Evolutionary conservation across 2,329 filamentous ascomycete genomes (phyloP).

Genomic region (Xylaria sp.): DNA sequence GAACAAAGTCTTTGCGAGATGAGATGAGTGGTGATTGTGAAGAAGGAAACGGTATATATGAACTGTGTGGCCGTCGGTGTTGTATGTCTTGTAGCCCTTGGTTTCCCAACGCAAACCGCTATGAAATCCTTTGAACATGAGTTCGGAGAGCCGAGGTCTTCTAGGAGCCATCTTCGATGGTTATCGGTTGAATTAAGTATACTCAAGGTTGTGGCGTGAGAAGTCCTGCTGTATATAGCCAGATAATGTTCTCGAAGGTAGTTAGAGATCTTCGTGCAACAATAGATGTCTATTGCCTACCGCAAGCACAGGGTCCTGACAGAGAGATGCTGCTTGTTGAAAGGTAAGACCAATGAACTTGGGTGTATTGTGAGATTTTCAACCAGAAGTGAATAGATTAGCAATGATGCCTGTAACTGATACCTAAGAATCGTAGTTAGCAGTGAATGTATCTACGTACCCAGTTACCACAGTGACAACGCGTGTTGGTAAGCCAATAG

Average conservation of each 20-base stretch:
- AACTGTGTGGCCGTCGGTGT: not conserved
- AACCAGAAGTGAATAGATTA: too few species aligned
- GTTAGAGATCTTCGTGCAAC: too few species aligned
- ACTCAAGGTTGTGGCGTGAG: not conserved
- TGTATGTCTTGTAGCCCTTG: conserved; percentile 5
- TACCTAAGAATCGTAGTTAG: too few species aligned
- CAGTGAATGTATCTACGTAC: not conserved
- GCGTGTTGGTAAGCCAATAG: not conserved
- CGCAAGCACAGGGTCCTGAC: too few species aligned
- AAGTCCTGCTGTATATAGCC: too few species aligned
- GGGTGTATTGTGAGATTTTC: too few species aligned
- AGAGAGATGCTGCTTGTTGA: too few species aligned
- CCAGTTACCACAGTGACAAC: not conserved
- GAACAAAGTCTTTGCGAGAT: conserved; percentile 22
- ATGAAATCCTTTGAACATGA: conserved; percentile 10
- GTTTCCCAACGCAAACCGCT: conserved; percentile 26
- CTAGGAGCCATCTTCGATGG: not conserved
- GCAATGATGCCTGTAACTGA: too few species aligned
- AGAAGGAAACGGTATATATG: conserved; percentile 23
- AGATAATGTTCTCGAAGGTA: too few species aligned
- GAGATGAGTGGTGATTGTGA: conserved; percentile 25
- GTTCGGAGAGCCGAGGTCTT: not conserved
- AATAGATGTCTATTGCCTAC: too few species aligned
- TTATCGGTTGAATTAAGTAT: not conserved
- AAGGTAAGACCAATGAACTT: too few species aligned